Evolutionary conservation across 257 asterid genomes (phyloP).

Genomic region (Solanum paucissectum): DNA sequence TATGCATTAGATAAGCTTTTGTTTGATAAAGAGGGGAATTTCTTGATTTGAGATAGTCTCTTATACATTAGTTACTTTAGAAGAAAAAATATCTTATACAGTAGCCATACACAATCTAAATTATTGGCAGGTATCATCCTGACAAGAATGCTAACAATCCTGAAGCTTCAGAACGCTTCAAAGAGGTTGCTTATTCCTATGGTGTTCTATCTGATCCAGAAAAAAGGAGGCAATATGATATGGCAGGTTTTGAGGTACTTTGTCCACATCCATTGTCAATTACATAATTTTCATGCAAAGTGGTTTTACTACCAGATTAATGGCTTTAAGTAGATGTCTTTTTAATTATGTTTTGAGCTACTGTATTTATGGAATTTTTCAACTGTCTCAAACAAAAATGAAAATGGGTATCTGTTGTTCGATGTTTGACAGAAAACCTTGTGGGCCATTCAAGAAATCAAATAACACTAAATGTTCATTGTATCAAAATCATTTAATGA

Average conservation of each 20-base stretch:
- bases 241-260: slow-evolving; percentile 90
- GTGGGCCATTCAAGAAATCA: not conserved
- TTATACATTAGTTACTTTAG: not conserved
- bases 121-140: slow-evolving; percentile 14
- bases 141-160: slow-evolving; percentile 80
- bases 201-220: slow-evolving; percentile 93
- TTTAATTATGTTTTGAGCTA: not conserved
- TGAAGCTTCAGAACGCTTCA: slow-evolving; percentile 95
- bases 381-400: not conserved
- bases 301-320: not conserved
- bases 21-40: not conserved
- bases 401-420: not conserved
- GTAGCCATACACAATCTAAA: not conserved
- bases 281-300: not conserved
- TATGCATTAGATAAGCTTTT: not conserved
- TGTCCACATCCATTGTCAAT: not conserved
- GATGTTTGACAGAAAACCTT: not conserved
- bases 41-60: not conserved
- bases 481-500: not conserved
- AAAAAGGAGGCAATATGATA: slow-evolving; percentile 89
- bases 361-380: not conserved
- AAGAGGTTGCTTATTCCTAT: slow-evolving; percentile 99
- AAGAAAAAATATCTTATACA: not conserved
- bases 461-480: not conserved
- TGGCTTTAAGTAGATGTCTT: not conserved